A percentile compares a stretch with the other conserved stretches of the same genome.
phyloP scores from a whole-genome alignment of 1,139 yeast genomes.

The Lodderomyces jiufengensis region DNA sequence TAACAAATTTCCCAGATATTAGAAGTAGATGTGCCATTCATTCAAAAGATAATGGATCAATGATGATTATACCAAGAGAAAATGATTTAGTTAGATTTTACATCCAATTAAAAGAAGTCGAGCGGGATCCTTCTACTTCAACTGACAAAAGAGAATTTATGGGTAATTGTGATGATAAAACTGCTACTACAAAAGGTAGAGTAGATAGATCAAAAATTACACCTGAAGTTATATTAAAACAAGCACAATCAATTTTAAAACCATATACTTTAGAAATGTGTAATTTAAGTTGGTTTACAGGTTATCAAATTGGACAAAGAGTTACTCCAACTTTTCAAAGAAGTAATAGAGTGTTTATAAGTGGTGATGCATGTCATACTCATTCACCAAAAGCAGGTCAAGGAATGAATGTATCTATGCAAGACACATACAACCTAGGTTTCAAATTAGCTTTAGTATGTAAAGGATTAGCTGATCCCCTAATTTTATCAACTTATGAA shows the following conservation, averaged over 20 bases:
- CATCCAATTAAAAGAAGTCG: constrained; percentile 24
- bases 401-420: constrained; percentile 32
- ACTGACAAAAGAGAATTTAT: constrained; percentile 6
- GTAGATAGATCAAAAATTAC: constrained; percentile 26
- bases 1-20: constrained; percentile 35
- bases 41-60: constrained; percentile 27
- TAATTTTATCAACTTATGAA: constrained; percentile 28
- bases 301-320: constrained; percentile 36
- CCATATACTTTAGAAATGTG: constrained; percentile 29
- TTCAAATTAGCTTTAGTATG: constrained; percentile 32
- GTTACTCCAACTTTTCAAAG: constrained; percentile 24
- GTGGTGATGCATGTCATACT: constrained; percentile 38
- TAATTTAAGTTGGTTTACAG: constrained; percentile 29
- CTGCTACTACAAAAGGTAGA: constrained; percentile 16
- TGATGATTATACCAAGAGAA: constrained; percentile 35
- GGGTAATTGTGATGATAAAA: constrained; percentile 11
- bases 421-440: constrained; percentile 32
- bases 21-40: constrained; percentile 33
- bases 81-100: constrained; percentile 29
- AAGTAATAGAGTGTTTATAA: constrained; percentile 26
- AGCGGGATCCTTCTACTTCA: constrained; percentile 16
- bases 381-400: constrained; percentile 41
- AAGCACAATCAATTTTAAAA: constrained; percentile 25
- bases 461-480: constrained; percentile 21
- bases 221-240: constrained; percentile 25